Conservation (phyloP, 306 rosid genomes). For the barrel medic (Medicago truncatula) region MtrunA17r5.0-ANR NC_053042.1:8645501-8646000, state of each 20-base stretch:
- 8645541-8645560: conserved; percentile 36
- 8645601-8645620: conserved; percentile 38
- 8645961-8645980: conserved; percentile 19
- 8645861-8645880: conserved; percentile 32
- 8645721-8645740: conserved; percentile 40
- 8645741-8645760: conserved; percentile 31
- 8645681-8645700: conserved; percentile 77
- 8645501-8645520: conserved; percentile 63
- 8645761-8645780: conserved; percentile 64
- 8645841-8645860: conserved; percentile 62
- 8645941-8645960: conserved; percentile 18
- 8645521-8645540: conserved; percentile 92
- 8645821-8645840: conserved; percentile 93
- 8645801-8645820: conserved; percentile 92
- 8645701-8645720: conserved; percentile 58
- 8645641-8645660: conserved; percentile 76
- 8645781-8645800: conserved; percentile 78
- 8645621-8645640: conserved; percentile 84
- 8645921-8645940: conserved; percentile 24
- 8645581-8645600: conserved; percentile 29
- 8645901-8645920: conserved; percentile 12
- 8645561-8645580: conserved; percentile 31
- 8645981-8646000: background rate
- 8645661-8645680: conserved; percentile 61
- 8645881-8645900: conserved; percentile 5